A percentile compares a stretch with the other conserved stretches of the same genome.
These are phyloP conservation scores for Geopyxis carbonaria DNA, from an alignment of 495 filamentous ascomycete genomes.

Conservation along the genomic window DNA sequence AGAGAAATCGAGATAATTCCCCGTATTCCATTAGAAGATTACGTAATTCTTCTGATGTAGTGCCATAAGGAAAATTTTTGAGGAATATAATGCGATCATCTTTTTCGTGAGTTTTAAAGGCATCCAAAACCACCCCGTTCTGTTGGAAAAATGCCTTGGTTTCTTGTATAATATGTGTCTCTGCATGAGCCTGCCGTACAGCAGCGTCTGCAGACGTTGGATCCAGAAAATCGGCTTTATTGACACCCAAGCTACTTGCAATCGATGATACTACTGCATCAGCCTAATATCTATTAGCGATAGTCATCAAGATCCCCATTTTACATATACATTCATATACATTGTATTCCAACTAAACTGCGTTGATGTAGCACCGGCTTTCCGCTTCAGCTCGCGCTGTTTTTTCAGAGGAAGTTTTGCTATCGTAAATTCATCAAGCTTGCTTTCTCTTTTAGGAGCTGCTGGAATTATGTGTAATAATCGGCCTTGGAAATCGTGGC, in stretches of 20 bases:
- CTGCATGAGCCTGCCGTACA: slow-evolving; percentile 89
- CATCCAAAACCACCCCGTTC: slow-evolving; percentile 76
- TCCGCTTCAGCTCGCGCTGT: slow-evolving; percentile 74
- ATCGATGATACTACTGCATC: slow-evolving; percentile 89
- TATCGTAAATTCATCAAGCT: slow-evolving; percentile 70
- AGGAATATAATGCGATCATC: slow-evolving; percentile 80
- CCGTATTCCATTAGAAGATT: slow-evolving; percentile 56
- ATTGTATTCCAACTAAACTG: slow-evolving; percentile 94
- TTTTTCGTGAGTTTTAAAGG: slow-evolving; percentile 66
- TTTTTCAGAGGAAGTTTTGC: slow-evolving; percentile 86
- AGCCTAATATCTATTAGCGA: slow-evolving; percentile 28
- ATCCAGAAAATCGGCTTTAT: slow-evolving; percentile 80
- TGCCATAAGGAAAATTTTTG: slow-evolving; percentile 84
- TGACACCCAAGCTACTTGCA: slow-evolving; percentile 66
- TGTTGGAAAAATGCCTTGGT: slow-evolving; percentile 76
- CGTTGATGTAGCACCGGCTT: slow-evolving; percentile 52
- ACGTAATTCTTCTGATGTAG: slow-evolving; percentile 47
- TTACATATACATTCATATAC: slow-evolving; percentile 64
- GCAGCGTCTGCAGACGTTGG: slow-evolving; percentile 85
- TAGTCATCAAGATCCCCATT: background rate
- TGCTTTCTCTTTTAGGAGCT: slow-evolving; percentile 57
- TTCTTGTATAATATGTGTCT: slow-evolving; percentile 91
- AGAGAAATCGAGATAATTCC: slow-evolving; percentile 54
- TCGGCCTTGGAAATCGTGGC: slow-evolving; percentile 74
- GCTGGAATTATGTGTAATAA: slow-evolving; percentile 77